phyloP scores from a whole-genome alignment of 225 moss, liverwort and hornwort species.

The Anthoceros angustus region DNA sequence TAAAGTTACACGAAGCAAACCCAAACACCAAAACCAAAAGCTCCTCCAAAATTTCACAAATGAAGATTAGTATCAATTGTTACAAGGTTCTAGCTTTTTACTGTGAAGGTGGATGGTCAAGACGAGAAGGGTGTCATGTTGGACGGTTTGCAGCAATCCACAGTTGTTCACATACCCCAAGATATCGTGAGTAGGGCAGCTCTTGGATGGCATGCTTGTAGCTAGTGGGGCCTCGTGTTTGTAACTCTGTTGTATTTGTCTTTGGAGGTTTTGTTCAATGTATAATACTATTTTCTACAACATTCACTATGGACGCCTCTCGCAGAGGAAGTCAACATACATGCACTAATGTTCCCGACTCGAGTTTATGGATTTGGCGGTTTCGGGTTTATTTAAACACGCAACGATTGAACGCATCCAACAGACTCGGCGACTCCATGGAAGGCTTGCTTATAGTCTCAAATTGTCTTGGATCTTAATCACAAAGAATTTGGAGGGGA shows the following conservation, averaged over 20 bases:
- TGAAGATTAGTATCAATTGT: background rate
- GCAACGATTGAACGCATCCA: too few species aligned
- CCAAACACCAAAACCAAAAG: too few species aligned
- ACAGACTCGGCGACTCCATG: too few species aligned
- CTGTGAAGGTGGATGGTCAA: slow-evolving; percentile 89
- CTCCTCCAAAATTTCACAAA: too few species aligned
- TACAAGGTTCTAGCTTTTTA: background rate
- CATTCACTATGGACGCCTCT: slow-evolving; percentile 87
- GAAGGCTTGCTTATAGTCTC: too few species aligned
- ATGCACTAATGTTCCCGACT: background rate
- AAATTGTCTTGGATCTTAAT: too few species aligned
- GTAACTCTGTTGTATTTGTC: background rate
- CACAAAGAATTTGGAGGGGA: too few species aligned
- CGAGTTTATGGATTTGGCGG: too few species aligned
- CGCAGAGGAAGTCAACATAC: slow-evolving; percentile 52
- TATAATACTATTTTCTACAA: slow-evolving; percentile 90
- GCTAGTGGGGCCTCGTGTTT: slow-evolving; percentile 1
- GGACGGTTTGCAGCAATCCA: slow-evolving; percentile 51
- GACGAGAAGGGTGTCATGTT: slow-evolving; percentile 85
- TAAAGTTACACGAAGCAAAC: too few species aligned
- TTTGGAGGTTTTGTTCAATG: slow-evolving; percentile 85
- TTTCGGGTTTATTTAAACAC: too few species aligned
- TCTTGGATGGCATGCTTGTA: background rate
- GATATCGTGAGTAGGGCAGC: slow-evolving; percentile 44
- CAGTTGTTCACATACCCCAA: slow-evolving; percentile 97